Conservation (phyloP, 1,284 basidiomycete species). For the Mycocalia duriaeana region DNA sequence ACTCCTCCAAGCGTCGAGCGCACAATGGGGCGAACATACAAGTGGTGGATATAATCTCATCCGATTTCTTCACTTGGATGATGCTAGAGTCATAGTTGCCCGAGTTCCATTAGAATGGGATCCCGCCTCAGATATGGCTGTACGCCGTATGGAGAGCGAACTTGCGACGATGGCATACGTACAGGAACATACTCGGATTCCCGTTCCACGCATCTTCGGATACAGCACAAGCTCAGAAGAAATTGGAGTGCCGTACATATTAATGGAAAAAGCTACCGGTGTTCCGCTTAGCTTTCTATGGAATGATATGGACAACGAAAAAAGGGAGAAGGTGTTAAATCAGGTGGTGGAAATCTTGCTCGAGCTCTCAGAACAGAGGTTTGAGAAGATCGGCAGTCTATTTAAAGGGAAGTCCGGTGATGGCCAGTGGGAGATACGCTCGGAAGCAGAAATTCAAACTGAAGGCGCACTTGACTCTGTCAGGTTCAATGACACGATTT, state of each 20-base stretch:
- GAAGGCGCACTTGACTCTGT: neutral
- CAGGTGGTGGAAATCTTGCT: conserved; percentile 14
- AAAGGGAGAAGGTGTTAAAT: conserved; percentile 9
- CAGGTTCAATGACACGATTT: neutral
- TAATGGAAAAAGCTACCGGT: conserved; percentile 5
- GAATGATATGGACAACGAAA: conserved; percentile 13
- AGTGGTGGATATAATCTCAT: conserved; percentile 5
- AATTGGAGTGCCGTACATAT: too few relatives aligned
- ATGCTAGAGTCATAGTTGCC: conserved; percentile 2
- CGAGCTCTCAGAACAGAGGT: conserved; percentile 6
- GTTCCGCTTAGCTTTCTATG: conserved; percentile 10
- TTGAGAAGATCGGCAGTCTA: conserved; percentile 5
- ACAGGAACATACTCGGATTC: conserved; percentile 2
- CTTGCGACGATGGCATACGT: conserved; percentile 3
- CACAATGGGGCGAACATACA: neutral
- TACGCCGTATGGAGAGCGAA: neutral
- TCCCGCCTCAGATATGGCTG: neutral
- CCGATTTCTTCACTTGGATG: conserved; percentile 5
- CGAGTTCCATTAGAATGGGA: neutral
- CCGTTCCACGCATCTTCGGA: neutral
- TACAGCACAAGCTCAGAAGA: neutral
- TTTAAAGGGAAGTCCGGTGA: conserved; percentile 10
- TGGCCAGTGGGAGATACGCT: conserved; percentile 1
- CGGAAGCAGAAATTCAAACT: neutral
- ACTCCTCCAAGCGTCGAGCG: too few relatives aligned